Percentiles rank a stretch among this genome's conserved stretches.
These are phyloP conservation scores for Fraxinus americana DNA, from an alignment of 257 asterid genomes.

Conservation along the genomic window DNA sequence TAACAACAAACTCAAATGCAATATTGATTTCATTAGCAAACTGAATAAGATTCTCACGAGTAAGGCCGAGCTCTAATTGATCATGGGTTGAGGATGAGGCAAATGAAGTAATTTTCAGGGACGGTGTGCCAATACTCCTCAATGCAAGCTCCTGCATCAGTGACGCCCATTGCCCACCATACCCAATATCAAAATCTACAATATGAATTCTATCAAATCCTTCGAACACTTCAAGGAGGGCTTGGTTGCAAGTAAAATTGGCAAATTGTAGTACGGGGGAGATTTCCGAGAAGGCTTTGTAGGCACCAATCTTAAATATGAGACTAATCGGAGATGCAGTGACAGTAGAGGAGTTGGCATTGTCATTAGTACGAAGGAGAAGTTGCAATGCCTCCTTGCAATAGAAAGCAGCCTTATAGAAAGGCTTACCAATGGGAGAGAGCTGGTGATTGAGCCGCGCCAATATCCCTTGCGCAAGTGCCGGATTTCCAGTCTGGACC, in stretches of 20 bases:
- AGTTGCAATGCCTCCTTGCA: constrained; percentile 81
- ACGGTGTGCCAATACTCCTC: constrained; percentile 57
- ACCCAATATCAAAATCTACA: constrained; percentile 88
- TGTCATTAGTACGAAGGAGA: constrained; percentile 45
- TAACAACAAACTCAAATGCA: constrained; percentile 65
- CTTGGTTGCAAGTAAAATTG: constrained; percentile 86
- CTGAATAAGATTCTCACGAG: constrained; percentile 75
- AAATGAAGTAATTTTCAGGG: constrained; percentile 74
- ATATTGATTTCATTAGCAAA: constrained; percentile 74
- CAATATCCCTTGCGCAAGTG: constrained; percentile 99
- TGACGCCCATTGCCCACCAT: constrained; percentile 97
- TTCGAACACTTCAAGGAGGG: constrained; percentile 77
- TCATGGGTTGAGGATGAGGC: constrained; percentile 73
- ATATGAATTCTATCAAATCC: constrained; percentile 73
- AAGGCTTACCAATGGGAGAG: constrained; percentile 94
- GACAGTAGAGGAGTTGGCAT: constrained; percentile 23
- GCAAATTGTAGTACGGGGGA: constrained; percentile 84
- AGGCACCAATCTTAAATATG: constrained; percentile 80
- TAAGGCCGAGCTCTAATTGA: constrained; percentile 75
- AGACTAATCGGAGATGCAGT: constrained; percentile 64
- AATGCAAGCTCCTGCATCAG: constrained; percentile 94
- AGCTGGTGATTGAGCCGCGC: constrained; percentile 99
- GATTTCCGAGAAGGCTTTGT: constrained; percentile 85
- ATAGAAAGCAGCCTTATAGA: constrained; percentile 83
- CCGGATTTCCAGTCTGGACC: constrained; percentile 76